Evolutionary conservation across 306 rosid genomes (phyloP), one percentile per base, ranked within the genome.

Genomic region (Corylus avellana): DNA sequence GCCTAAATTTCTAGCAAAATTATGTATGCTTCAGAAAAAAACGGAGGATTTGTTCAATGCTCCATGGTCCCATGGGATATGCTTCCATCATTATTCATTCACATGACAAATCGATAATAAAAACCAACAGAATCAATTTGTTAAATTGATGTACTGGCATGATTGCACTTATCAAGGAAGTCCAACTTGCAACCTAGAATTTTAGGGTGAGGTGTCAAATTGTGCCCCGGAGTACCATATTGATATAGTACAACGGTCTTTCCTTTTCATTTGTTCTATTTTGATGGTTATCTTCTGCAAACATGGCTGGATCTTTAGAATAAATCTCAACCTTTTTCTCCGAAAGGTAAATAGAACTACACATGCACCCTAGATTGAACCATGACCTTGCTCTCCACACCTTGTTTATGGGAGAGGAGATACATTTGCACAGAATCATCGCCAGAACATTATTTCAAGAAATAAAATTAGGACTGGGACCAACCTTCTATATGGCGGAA

Each of bases 401-500:
- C 27, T 68, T 18, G 51, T 42, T 68, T 39, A 3, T 18, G 51
- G 50, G 72, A 64, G 4, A 42, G 16, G 25, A 44, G 25, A 16
- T 12, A 9, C 13, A 42, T 67, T 39, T 17, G 7, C 29, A 48
- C 51, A 42, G 18, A 22, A 39, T 25, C 37, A 59, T 25, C 4
- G 14, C 32, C 29, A 56, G 62, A 56, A 56, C 22, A 17, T 6
- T 4, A 16, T 42, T 68, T 68, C 8, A 13, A 67, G 35, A 53
- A 53, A 71, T 11, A 29, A 86, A 63, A 72, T 29, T 83, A 70
- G 77, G 70, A 86, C 44, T 22, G 70, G 75, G 73, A 86, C 92
- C 72, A 85, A 95, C 99, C 99, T 95, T 78, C 90, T 86, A 81
- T 95, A 95, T 44, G 99, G 98, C 49, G 99, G 99, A 85, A 95